Conservation (phyloP, 306 rosid genomes). For the Macrotyloma uniflorum region DNA sequence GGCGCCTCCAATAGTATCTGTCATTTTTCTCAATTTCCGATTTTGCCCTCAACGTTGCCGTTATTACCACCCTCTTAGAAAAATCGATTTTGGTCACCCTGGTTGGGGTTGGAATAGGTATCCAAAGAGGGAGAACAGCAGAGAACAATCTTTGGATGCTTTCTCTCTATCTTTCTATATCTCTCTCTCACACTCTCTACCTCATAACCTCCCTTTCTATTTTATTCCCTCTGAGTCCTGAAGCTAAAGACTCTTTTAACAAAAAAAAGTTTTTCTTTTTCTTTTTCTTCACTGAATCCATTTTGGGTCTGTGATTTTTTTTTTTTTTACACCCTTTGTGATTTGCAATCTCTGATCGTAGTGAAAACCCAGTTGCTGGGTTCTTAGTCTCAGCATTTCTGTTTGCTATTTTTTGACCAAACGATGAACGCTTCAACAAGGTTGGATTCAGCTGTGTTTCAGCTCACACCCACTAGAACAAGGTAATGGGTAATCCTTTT, state of each 20-base stretch:
- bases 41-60: conserved; percentile 34
- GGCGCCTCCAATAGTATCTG: conserved; percentile 31
- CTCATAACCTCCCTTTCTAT: conserved; percentile 36
- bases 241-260: conserved; percentile 27
- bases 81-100: neutral
- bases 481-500: conserved; percentile 47
- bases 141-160: conserved; percentile 47
- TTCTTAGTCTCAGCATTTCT: conserved; percentile 35
- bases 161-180: too few relatives aligned
- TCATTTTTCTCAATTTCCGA: conserved; percentile 23
- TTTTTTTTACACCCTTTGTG: conserved; percentile 38
- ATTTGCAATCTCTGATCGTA: conserved; percentile 33
- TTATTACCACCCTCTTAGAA: conserved; percentile 19
- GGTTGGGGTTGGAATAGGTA: conserved; percentile 46
- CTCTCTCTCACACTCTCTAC: conserved; percentile 27
- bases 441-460: conserved; percentile 88
- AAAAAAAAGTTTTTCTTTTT: conserved; percentile 28
- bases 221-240: conserved; percentile 16
- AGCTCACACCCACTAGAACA: conserved; percentile 97
- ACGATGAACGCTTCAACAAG: conserved; percentile 73
- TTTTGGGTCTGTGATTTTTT: conserved; percentile 26
- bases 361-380: conserved; percentile 31
- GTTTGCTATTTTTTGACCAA: conserved; percentile 31
- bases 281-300: conserved; percentile 20
- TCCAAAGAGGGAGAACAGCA: conserved; percentile 39